Evolutionary conservation across 2,329 filamentous ascomycete species (phyloP).

Genomic region (Zasmidium citrigriseum): DNA sequence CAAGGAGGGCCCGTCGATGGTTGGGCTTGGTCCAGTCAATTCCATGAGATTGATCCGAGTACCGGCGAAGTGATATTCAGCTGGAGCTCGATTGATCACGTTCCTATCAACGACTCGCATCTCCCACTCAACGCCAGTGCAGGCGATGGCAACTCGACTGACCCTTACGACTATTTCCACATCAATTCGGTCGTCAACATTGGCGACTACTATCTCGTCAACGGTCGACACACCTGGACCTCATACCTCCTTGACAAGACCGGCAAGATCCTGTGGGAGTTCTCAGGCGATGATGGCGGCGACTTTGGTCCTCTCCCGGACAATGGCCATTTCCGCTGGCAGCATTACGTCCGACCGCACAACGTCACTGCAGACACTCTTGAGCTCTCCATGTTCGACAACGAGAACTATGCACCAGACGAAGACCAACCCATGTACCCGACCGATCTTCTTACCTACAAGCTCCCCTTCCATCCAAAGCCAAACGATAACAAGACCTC

Average conservation of each 20-base stretch:
- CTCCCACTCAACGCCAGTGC: background rate
- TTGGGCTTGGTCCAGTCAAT: conserved; percentile 40
- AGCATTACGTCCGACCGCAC: conserved; percentile 27
- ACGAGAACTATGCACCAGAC: conserved; percentile 13
- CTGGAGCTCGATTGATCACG: conserved; percentile 45
- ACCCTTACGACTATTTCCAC: conserved; percentile 31
- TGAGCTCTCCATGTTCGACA: conserved; percentile 25
- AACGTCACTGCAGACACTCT: conserved; percentile 19
- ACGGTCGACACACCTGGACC: conserved; percentile 26
- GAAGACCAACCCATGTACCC: conserved; percentile 1
- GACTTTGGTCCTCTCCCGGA: conserved; percentile 23
- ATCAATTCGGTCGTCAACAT: conserved; percentile 28
- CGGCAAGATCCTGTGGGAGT: conserved; percentile 26
- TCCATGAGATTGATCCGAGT: conserved; percentile 47
- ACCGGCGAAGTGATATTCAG: conserved; percentile 43
- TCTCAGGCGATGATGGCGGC: conserved; percentile 26
- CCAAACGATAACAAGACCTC: background rate
- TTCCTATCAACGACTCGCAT: conserved; percentile 20
- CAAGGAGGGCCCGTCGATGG: conserved; percentile 37
- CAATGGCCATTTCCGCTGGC: conserved; percentile 26
- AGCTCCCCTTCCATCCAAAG: conserved; percentile 11
- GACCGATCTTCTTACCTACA: conserved; percentile 19
- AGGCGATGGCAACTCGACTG: conserved; percentile 1
- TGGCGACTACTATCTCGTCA: conserved; percentile 29
- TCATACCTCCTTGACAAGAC: conserved; percentile 22